Conservation (phyloP, 306 rosid genomes). For the Vicia villosa region DNA sequence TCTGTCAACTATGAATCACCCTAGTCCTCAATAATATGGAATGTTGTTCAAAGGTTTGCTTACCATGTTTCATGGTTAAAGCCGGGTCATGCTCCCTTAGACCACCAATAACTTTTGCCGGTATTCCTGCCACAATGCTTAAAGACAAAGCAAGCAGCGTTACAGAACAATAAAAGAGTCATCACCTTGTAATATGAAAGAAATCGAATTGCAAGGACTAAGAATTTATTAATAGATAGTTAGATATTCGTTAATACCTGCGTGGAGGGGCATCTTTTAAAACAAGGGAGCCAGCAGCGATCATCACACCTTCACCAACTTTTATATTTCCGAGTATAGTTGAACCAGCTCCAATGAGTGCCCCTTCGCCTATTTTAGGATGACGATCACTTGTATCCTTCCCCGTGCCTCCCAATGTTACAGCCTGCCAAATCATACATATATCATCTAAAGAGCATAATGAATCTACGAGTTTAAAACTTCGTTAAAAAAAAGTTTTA, state of each 20-base stretch:
- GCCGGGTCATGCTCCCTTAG: constrained; percentile 70
- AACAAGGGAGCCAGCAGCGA: constrained; percentile 91
- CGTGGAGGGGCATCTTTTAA: constrained; percentile 76
- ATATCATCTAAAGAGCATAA: constrained; percentile 30
- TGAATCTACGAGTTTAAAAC: not conserved
- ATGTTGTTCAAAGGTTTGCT: constrained; percentile 32
- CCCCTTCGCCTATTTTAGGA: constrained; percentile 93
- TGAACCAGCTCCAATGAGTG: constrained; percentile 82
- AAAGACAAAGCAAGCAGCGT: constrained; percentile 29
- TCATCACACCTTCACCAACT: constrained; percentile 84
- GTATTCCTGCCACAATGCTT: constrained; percentile 93
- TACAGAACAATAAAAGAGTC: constrained; percentile 7
- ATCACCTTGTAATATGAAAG: constrained; percentile 25
- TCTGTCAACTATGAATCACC: constrained; percentile 12
- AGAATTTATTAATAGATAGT: not conserved
- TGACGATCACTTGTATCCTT: constrained; percentile 89
- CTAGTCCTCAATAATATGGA: constrained; percentile 1
- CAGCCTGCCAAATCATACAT: constrained; percentile 60
- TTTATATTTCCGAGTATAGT: constrained; percentile 85
- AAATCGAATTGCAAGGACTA: constrained; percentile 17
- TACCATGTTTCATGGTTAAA: constrained; percentile 96
- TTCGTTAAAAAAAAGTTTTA: not conserved
- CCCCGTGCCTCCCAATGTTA: constrained; percentile 92
- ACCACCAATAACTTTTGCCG: constrained; percentile 75
- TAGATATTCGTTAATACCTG: constrained; percentile 51